These are phyloP conservation scores for Plasmodium vivax DNA, from an alignment of 169 alveolate genomes.

Conservation along the genomic window DNA sequence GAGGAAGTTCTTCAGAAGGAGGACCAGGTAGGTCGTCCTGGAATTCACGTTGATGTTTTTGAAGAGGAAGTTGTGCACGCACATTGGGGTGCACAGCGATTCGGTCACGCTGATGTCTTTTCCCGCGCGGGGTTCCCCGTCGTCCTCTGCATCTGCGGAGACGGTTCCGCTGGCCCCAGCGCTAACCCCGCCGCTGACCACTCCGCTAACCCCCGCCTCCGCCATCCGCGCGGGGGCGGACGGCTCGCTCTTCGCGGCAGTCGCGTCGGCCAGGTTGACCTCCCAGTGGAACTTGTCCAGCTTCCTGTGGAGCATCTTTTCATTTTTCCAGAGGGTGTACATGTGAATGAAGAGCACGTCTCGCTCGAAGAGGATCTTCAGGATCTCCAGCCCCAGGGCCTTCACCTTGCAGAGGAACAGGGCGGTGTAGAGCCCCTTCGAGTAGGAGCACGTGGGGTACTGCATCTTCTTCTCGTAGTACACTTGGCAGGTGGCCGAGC, in stretches of 20 bases:
- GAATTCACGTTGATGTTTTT: slow-evolving; percentile 72
- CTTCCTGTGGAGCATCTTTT: slow-evolving; percentile 32
- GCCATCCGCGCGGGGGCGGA: background rate
- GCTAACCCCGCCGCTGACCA: background rate
- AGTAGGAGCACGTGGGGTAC: slow-evolving; percentile 38
- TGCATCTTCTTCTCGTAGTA: slow-evolving; percentile 61
- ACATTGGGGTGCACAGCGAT: slow-evolving; percentile 42
- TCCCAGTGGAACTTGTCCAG: slow-evolving; percentile 32
- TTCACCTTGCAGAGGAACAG: slow-evolving; percentile 19
- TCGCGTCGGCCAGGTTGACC: background rate
- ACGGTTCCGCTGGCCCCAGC: background rate
- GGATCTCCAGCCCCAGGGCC: slow-evolving; percentile 21
- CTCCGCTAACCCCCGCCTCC: background rate
- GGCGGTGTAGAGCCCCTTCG: slow-evolving; percentile 27
- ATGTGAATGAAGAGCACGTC: slow-evolving; percentile 68
- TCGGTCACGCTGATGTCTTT: slow-evolving; percentile 45
- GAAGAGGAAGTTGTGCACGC: slow-evolving; percentile 55
- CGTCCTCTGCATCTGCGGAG: background rate
- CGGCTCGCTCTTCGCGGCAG: background rate
- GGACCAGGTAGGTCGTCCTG: slow-evolving; percentile 41
- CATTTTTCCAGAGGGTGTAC: slow-evolving; percentile 70
- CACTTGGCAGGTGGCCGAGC: background rate
- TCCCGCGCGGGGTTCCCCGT: background rate
- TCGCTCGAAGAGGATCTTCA: slow-evolving; percentile 55
- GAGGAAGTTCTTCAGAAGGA: slow-evolving; percentile 46